phyloP scores from a whole-genome alignment of 2,329 filamentous ascomycete genomes.

The Phaeosphaeriaceae sp. region DNA sequence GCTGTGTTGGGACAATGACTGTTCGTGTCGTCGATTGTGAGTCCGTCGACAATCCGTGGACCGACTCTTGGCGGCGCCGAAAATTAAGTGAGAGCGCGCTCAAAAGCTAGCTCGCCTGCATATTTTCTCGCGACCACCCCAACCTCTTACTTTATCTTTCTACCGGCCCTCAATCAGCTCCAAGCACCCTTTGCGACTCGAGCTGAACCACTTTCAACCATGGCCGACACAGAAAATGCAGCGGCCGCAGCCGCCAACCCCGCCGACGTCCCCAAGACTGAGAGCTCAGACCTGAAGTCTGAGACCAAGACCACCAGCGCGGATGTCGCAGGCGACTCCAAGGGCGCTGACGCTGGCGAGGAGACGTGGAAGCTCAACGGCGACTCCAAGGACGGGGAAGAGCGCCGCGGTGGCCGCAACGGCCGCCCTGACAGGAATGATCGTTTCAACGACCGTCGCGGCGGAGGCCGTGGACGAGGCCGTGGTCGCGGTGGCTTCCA shows the following conservation, averaged over 20 bases:
- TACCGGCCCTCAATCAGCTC: slow-evolving; percentile 1
- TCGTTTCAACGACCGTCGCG: slow-evolving; percentile 12
- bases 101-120: slow-evolving; percentile 4
- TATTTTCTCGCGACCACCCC: slow-evolving; percentile 3
- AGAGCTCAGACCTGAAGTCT: slow-evolving; percentile 18
- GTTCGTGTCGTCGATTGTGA: slow-evolving; percentile 5
- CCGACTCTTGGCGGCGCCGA: background rate
- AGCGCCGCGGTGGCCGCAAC: slow-evolving; percentile 15
- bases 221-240: slow-evolving; percentile 31
- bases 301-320: slow-evolving; percentile 7
- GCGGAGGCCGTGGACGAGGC: slow-evolving; percentile 16
- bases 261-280: slow-evolving; percentile 21
- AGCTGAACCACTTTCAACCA: slow-evolving; percentile 14
- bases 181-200: slow-evolving; percentile 11
- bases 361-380: slow-evolving; percentile 27
- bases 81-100: slow-evolving; percentile 1
- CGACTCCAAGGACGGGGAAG: slow-evolving; percentile 20
- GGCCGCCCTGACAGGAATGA: slow-evolving; percentile 18
- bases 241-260: slow-evolving; percentile 26
- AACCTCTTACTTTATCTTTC: background rate
- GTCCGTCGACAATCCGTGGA: slow-evolving; percentile 3
- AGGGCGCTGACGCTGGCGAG: slow-evolving; percentile 17
- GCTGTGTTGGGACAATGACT: slow-evolving; percentile 14
- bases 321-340: slow-evolving; percentile 11
- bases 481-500: slow-evolving; percentile 25